phyloP scores from a whole-genome alignment of 2,329 filamentous ascomycete genomes.

The Scedosporium minutisporum region DNA sequence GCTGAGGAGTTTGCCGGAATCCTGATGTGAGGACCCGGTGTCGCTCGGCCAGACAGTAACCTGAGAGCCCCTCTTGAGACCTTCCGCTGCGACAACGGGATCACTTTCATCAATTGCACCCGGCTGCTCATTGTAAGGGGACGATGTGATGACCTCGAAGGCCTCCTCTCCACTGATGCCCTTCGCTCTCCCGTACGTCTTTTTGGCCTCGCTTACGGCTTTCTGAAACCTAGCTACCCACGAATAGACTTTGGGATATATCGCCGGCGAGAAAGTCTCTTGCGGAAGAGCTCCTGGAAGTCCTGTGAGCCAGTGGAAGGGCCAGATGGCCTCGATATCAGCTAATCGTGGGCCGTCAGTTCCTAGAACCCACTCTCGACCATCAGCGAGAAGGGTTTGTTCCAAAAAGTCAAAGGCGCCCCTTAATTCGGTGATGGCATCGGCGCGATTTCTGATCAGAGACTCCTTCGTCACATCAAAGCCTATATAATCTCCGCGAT shows the following conservation, averaged over 20 bases:
- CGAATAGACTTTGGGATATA: constrained; percentile 50
- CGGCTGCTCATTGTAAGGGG: constrained; percentile 33
- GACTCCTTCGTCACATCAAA: constrained; percentile 15
- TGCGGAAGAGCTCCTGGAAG: constrained; percentile 46
- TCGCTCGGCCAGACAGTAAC: constrained; percentile 56
- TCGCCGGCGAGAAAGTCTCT: constrained; percentile 37
- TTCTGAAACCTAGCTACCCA: constrained; percentile 55
- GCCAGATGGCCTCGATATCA: constrained; percentile 62
- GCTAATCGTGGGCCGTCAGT: constrained; percentile 44
- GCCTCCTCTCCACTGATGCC: constrained; percentile 44
- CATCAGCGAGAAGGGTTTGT: constrained; percentile 52
- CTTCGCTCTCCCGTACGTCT: constrained; percentile 23
- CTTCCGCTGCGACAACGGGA: constrained; percentile 31
- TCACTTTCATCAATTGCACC: constrained; percentile 38
- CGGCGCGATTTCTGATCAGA: constrained; percentile 29
- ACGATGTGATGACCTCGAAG: constrained; percentile 31
- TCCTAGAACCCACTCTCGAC: constrained; percentile 53
- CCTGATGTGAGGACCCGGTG: constrained; percentile 47
- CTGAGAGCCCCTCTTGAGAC: constrained; percentile 39
- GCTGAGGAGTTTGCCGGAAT: constrained; percentile 44
- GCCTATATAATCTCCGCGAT: constrained; percentile 35
- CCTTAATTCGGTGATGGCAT: constrained; percentile 45
- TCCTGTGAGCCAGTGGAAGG: constrained; percentile 53
- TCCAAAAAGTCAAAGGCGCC: constrained; percentile 50
- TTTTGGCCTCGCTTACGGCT: constrained; percentile 32